phyloP scores from a whole-genome alignment of 306 rosid species.

The Trichosanthes truncata region DNA sequence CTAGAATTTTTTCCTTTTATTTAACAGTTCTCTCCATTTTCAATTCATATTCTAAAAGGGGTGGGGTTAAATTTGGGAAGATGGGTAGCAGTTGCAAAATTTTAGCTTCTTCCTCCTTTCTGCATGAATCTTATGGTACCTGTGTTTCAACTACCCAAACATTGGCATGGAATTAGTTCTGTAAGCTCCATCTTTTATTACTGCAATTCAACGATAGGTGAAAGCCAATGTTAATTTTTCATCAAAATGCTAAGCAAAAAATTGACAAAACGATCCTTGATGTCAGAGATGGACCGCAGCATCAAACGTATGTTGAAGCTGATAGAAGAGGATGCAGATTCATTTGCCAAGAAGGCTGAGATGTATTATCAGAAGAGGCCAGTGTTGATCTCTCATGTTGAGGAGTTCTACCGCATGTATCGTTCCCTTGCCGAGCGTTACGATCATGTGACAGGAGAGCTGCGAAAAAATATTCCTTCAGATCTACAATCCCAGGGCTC shows the following conservation, averaged over 20 bases:
- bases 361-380: constrained; percentile 98
- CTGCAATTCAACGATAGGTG: constrained; percentile 14
- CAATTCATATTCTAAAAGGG: constrained; percentile 20
- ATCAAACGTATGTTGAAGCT: constrained; percentile 88
- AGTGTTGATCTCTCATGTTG: constrained; percentile 74
- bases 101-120: constrained; percentile 16
- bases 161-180: constrained; percentile 22
- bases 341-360: constrained; percentile 89
- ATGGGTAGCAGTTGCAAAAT: constrained; percentile 11
- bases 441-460: constrained; percentile 76
- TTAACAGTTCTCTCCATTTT: neutral
- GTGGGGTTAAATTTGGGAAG: constrained; percentile 32
- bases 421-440: constrained; percentile 90
- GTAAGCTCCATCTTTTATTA: neutral
- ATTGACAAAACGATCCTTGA: constrained; percentile 33
- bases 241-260: constrained; percentile 30
- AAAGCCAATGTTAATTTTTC: constrained; percentile 8
- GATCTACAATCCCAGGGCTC: constrained; percentile 88
- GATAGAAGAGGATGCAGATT: constrained; percentile 90
- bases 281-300: constrained; percentile 76
- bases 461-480: constrained; percentile 55
- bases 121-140: constrained; percentile 10
- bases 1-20: neutral
- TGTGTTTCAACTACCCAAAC: constrained; percentile 18
- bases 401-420: constrained; percentile 77